A percentile compares a stretch with the other conserved stretches of the same genome.
These are phyloP conservation scores for Bipolaris sorokiniana DNA, from an alignment of 2,329 filamentous ascomycete genomes.

Conservation along the genomic window DNA sequence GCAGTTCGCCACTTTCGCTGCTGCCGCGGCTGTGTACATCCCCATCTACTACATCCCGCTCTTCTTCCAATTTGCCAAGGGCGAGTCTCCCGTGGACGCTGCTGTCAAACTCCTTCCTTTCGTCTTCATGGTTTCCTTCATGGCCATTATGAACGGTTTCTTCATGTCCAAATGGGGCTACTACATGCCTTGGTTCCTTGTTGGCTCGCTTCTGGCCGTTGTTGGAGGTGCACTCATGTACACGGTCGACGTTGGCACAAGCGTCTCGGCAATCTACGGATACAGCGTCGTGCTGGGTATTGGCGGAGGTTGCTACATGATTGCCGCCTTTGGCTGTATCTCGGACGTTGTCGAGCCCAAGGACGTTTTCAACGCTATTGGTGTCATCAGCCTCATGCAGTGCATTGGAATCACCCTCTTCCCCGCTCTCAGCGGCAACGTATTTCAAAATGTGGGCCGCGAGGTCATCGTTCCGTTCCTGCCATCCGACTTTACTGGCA, in stretches of 20 bases:
- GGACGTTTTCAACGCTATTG: slow-evolving; percentile 16
- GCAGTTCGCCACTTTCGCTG: not conserved
- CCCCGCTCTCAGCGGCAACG: slow-evolving; percentile 2
- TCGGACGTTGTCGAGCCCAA: slow-evolving; percentile 16
- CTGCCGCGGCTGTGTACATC: not conserved
- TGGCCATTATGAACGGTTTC: slow-evolving; percentile 24
- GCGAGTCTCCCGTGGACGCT: slow-evolving; percentile 26
- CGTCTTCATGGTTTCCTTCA: slow-evolving; percentile 23
- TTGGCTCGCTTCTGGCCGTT: slow-evolving; percentile 14
- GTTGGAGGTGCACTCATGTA: slow-evolving; percentile 26
- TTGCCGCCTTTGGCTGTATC: slow-evolving; percentile 19
- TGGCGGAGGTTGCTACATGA: slow-evolving; percentile 25
- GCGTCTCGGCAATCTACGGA: slow-evolving; percentile 28
- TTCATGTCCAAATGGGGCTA: slow-evolving; percentile 27
- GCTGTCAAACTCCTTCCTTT: slow-evolving; percentile 35
- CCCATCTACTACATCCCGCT: slow-evolving; percentile 36
- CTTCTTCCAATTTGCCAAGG: slow-evolving; percentile 35
- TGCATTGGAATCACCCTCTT: slow-evolving; percentile 17
- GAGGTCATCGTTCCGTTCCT: slow-evolving; percentile 1
- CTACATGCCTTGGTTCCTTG: slow-evolving; percentile 26
- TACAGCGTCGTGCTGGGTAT: slow-evolving; percentile 27
- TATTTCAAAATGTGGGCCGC: slow-evolving; percentile 10
- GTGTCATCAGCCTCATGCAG: slow-evolving; percentile 24
- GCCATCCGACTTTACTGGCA: slow-evolving; percentile 3
- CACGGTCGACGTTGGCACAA: slow-evolving; percentile 13